Conservation (phyloP, 306 rosid species). For the Bauhinia variegata region DNA sequence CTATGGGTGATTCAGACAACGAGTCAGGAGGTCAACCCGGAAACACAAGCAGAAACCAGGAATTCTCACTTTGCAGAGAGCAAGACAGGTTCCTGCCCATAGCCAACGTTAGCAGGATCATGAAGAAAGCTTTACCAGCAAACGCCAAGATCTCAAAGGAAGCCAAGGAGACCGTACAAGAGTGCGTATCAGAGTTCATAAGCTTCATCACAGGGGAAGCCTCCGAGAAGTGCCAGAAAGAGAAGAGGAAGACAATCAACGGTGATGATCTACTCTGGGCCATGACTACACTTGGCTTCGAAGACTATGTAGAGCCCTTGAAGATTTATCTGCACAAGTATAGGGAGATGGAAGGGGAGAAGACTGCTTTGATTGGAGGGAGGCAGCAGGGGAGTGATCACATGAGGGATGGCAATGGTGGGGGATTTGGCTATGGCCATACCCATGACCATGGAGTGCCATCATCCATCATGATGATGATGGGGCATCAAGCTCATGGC, state of each 20-base stretch:
- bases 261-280: constrained; percentile 75
- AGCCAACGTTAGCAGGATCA: constrained; percentile 50
- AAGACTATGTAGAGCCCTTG: constrained; percentile 63
- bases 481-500: constrained; percentile 47
- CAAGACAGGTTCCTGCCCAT: constrained; percentile 40
- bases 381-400: constrained; percentile 14
- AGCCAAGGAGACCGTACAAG: constrained; percentile 65
- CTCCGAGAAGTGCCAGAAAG: constrained; percentile 62
- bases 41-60: background rate
- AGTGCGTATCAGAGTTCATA: constrained; percentile 68
- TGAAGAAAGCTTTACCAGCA: constrained; percentile 63
- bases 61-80: constrained; percentile 15
- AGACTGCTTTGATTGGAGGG: constrained; percentile 28
- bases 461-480: constrained; percentile 46
- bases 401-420: constrained; percentile 1
- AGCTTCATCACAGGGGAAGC: constrained; percentile 67
- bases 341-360: constrained; percentile 61
- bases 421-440: background rate
- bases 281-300: constrained; percentile 60
- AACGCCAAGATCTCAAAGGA: constrained; percentile 67
- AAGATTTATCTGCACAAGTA: constrained; percentile 59
- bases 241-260: constrained; percentile 61
- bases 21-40: constrained; percentile 29
- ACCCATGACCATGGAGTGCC: constrained; percentile 30
- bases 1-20: constrained; percentile 56